phyloP scores from a whole-genome alignment of 176 grass and related monocot genomes.

The Oryza coarctata region DNA sequence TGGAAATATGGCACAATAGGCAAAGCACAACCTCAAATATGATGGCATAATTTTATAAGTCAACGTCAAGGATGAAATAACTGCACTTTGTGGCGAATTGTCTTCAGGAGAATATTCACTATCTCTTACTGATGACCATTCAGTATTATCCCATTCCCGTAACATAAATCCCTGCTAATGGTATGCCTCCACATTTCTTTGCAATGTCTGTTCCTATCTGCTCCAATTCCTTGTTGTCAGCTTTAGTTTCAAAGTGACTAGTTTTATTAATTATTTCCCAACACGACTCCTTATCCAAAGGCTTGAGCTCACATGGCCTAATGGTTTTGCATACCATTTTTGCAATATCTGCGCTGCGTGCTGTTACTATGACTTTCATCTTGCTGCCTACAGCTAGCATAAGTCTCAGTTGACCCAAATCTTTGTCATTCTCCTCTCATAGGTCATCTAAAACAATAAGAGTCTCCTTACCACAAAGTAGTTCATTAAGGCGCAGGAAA shows the following conservation, averaged over 20 bases:
- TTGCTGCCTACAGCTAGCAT: background rate
- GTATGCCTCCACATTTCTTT: background rate
- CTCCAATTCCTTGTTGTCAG: background rate
- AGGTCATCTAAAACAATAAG: constrained; percentile 47
- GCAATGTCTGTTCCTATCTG: background rate
- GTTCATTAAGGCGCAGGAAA: too few relatives aligned
- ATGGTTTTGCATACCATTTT: background rate
- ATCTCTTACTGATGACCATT: background rate
- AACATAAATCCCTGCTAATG: constrained; percentile 21
- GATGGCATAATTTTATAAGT: too few relatives aligned
- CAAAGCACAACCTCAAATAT: too few relatives aligned
- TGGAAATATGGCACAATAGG: too few relatives aligned
- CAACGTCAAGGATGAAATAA: too few relatives aligned
- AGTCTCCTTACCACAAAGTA: background rate
- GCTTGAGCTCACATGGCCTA: background rate
- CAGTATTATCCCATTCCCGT: too few relatives aligned
- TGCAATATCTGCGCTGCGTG: background rate
- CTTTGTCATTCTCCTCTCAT: background rate
- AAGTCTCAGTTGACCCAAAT: background rate
- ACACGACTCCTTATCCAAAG: constrained; percentile 3
- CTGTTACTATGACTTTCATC: constrained; percentile 28
- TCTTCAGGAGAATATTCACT: background rate
- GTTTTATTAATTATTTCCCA: constrained; percentile 33
- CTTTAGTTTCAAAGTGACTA: background rate
- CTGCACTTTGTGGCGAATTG: too few relatives aligned